Percentiles rank a stretch among this genome's conserved stretches.
phyloP scores from a whole-genome alignment of 2,329 filamentous ascomycete genomes.

The Diaporthe vaccinii region DNA sequence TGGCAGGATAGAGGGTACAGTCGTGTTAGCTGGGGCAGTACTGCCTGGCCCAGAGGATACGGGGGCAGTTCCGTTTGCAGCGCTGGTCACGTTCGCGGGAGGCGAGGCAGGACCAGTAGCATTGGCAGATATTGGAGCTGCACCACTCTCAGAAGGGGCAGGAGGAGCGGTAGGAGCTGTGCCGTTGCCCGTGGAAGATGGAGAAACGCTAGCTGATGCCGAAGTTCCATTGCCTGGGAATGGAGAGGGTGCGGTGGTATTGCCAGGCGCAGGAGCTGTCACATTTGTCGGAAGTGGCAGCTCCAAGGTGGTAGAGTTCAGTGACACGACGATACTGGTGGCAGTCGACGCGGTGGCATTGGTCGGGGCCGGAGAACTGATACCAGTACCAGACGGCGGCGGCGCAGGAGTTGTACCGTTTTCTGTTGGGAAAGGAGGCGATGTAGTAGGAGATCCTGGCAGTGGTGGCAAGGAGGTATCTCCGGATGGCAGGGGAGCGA shows the following conservation, averaged over 20 bases:
- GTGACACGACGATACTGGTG: conserved; percentile 30
- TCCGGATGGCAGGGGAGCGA: conserved; percentile 30
- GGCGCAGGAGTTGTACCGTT: conserved; percentile 32
- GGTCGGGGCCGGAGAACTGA: neutral
- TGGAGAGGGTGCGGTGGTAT: neutral
- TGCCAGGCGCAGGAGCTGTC: conserved; percentile 5
- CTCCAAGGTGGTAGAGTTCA: conserved; percentile 36
- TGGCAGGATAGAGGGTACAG: conserved; percentile 30
- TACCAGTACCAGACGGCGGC: conserved; percentile 31
- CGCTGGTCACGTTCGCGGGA: conserved; percentile 25
- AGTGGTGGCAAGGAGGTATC: conserved; percentile 14
- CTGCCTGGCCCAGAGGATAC: conserved; percentile 14
- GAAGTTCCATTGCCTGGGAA: conserved; percentile 24
- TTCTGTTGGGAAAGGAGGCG: conserved; percentile 16
- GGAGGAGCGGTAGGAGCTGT: conserved; percentile 15
- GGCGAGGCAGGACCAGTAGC: conserved; percentile 31
- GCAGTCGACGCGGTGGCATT: conserved; percentile 13
- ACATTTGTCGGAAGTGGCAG: conserved; percentile 37
- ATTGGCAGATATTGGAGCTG: conserved; percentile 33
- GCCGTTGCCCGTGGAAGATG: conserved; percentile 29
- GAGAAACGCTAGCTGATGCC: neutral
- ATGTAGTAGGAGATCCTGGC: conserved; percentile 11
- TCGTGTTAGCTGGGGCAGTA: conserved; percentile 29
- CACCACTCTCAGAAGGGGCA: conserved; percentile 20
- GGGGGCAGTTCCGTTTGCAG: conserved; percentile 36